A percentile compares a stretch with the other conserved stretches of the same genome.
phyloP scores from a whole-genome alignment of 306 rosid genomes.

The peach (Prunus persica) region DNA sequence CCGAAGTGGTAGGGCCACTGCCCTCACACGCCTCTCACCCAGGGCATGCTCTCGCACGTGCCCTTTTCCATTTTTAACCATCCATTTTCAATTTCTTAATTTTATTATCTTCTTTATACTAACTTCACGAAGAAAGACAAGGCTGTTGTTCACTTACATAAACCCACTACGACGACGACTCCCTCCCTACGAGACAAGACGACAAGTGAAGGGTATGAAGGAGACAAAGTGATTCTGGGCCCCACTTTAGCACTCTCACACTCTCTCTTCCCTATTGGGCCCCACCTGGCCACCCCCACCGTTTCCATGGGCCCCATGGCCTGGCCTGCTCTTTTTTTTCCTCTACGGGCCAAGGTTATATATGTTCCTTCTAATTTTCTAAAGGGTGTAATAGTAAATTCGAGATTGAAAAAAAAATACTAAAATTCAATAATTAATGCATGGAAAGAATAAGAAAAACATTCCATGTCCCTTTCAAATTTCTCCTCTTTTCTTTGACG shows the following conservation, averaged over 20 bases:
- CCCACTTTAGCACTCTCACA: constrained; percentile 34
- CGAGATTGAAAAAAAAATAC: neutral
- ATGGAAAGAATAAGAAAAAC: neutral
- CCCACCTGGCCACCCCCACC: constrained; percentile 22
- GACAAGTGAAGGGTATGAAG: constrained; percentile 39
- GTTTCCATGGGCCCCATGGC: constrained; percentile 11
- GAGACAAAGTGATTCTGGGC: constrained; percentile 45
- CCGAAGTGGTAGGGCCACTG: constrained; percentile 37
- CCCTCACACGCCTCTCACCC: constrained; percentile 18
- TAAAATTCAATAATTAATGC: neutral
- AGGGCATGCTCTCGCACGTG: constrained; percentile 22
- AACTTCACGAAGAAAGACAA: neutral
- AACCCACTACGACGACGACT: too few relatives aligned
- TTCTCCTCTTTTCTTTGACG: neutral
- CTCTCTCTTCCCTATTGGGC: constrained; percentile 8
- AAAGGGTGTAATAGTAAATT: constrained; percentile 15
- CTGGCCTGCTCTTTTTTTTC: neutral
- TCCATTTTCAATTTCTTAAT: neutral
- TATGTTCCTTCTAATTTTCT: neutral
- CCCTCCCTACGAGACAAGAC: constrained; percentile 3
- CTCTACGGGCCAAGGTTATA: neutral
- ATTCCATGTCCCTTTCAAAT: neutral
- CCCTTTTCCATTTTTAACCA: neutral
- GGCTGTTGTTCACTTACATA: neutral
- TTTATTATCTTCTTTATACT: neutral